These are phyloP conservation scores for Gloeopeniophorella convolvens DNA, from an alignment of 768 basidiomycete genomes.

Conservation along the genomic window DNA sequence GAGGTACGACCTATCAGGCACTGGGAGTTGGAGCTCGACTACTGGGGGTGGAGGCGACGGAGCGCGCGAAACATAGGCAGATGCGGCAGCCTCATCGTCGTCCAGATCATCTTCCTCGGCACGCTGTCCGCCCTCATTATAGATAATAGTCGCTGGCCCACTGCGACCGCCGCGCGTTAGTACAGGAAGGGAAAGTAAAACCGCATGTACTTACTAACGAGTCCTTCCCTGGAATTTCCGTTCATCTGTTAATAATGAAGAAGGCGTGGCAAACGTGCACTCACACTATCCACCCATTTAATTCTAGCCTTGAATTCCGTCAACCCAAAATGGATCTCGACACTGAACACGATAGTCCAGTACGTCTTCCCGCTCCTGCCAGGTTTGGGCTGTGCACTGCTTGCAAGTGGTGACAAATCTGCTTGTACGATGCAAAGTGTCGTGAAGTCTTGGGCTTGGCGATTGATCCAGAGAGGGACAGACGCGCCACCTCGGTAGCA, in stretches of 20 bases:
- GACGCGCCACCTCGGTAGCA: slow-evolving; percentile 71
- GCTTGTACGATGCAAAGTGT: slow-evolving; percentile 75
- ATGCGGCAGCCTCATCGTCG: slow-evolving; percentile 33
- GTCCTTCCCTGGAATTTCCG: slow-evolving; percentile 45
- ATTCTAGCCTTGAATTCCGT: slow-evolving; percentile 80
- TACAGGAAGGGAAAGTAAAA: not conserved
- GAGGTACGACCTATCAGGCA: slow-evolving; percentile 21
- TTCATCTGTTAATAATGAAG: not conserved
- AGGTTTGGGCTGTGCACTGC: slow-evolving; percentile 62
- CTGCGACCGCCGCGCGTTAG: slow-evolving; percentile 31
- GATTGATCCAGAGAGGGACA: slow-evolving; percentile 68
- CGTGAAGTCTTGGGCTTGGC: slow-evolving; percentile 61
- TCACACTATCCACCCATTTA: slow-evolving; percentile 74
- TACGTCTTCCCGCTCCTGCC: slow-evolving; percentile 64
- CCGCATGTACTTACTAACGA: slow-evolving; percentile 50
- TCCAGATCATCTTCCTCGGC: slow-evolving; percentile 70
- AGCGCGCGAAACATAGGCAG: slow-evolving; percentile 47
- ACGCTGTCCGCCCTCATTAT: slow-evolving; percentile 72
- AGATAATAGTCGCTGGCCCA: slow-evolving; percentile 74
- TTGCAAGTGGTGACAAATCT: slow-evolving; percentile 64
- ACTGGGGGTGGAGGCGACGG: slow-evolving; percentile 38
- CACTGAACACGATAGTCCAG: slow-evolving; percentile 80
- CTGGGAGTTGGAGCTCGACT: slow-evolving; percentile 26
- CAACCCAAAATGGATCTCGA: slow-evolving; percentile 77
- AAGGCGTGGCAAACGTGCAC: slow-evolving; percentile 25